phyloP scores from a whole-genome alignment of 2,329 filamentous ascomycete genomes.

The Talaromyces sp. region DNA sequence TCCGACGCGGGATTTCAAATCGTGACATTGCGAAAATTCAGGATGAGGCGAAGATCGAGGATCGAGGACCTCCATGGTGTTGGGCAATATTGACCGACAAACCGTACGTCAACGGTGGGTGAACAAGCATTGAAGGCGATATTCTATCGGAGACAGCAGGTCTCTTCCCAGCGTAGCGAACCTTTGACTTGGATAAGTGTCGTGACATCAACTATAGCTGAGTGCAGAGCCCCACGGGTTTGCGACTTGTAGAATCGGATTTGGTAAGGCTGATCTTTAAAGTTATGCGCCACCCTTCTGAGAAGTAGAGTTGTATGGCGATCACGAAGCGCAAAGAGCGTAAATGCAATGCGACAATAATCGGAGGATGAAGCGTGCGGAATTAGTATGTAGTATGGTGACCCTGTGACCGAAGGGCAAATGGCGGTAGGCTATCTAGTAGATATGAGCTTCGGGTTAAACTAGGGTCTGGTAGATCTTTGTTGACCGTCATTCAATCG shows the following conservation, averaged over 20 bases:
- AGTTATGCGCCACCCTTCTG: neutral
- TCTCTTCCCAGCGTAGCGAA: neutral
- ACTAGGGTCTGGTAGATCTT: conserved; percentile 11
- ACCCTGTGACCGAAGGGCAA: conserved; percentile 7
- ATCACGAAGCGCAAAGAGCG: neutral
- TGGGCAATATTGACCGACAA: conserved; percentile 9
- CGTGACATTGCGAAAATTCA: neutral
- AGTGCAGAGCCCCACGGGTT: neutral
- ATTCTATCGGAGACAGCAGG: neutral
- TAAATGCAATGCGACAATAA: neutral
- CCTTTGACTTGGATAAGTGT: neutral
- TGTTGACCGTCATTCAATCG: conserved; percentile 13
- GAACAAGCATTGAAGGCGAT: conserved; percentile 17
- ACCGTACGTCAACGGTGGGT: conserved; percentile 1
- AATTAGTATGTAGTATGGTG: conserved; percentile 1
- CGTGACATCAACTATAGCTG: conserved; percentile 9
- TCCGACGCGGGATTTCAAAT: neutral
- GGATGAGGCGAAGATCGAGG: neutral
- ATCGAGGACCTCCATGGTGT: conserved; percentile 9
- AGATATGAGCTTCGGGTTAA: conserved; percentile 10
- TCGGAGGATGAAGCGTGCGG: neutral
- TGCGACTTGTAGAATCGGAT: neutral
- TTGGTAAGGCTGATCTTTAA: neutral
- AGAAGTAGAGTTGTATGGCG: neutral
- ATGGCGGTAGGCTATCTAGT: neutral